Percentiles rank a stretch among this genome's conserved stretches.
Evolutionary conservation across 345 rosid genomes (phyloP).

Genomic region (Nasturtium officinale): DNA sequence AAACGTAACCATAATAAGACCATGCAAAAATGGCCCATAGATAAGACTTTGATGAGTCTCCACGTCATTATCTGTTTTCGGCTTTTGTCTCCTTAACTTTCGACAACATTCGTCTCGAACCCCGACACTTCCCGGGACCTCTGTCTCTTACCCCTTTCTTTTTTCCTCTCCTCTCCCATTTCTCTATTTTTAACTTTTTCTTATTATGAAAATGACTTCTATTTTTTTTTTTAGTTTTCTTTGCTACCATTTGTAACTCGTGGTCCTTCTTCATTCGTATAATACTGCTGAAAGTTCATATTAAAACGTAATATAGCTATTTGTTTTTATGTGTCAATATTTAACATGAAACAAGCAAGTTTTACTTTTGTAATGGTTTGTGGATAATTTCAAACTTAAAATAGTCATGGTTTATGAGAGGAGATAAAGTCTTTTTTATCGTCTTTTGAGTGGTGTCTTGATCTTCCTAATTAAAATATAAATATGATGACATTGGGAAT

Average conservation of each 20-base stretch:
- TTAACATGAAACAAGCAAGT: constrained; percentile 1
- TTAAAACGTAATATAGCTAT: constrained; percentile 25
- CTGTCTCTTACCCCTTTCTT: constrained; percentile 45
- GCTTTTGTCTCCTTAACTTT: constrained; percentile 63
- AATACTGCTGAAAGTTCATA: constrained; percentile 18
- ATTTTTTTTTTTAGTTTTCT: background rate
- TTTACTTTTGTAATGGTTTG: background rate
- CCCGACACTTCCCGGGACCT: constrained; percentile 69
- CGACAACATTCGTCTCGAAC: constrained; percentile 62
- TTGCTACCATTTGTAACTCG: constrained; percentile 22
- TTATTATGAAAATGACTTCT: constrained; percentile 8
- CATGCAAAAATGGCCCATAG: constrained; percentile 36
- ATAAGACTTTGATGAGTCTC: constrained; percentile 43
- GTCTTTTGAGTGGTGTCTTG: constrained; percentile 1
- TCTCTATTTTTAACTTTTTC: constrained; percentile 24
- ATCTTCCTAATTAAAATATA: background rate
- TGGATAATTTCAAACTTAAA: background rate
- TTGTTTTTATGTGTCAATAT: background rate
- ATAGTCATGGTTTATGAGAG: constrained; percentile 4
- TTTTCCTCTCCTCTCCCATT: constrained; percentile 26
- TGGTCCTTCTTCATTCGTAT: constrained; percentile 35
- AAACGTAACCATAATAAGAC: constrained; percentile 39
- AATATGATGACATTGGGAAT: constrained; percentile 16
- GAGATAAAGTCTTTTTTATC: background rate
- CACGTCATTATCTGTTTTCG: constrained; percentile 52